phyloP scores from a whole-genome alignment of 805 yeast genomes.

The Candida succiphila region DNA sequence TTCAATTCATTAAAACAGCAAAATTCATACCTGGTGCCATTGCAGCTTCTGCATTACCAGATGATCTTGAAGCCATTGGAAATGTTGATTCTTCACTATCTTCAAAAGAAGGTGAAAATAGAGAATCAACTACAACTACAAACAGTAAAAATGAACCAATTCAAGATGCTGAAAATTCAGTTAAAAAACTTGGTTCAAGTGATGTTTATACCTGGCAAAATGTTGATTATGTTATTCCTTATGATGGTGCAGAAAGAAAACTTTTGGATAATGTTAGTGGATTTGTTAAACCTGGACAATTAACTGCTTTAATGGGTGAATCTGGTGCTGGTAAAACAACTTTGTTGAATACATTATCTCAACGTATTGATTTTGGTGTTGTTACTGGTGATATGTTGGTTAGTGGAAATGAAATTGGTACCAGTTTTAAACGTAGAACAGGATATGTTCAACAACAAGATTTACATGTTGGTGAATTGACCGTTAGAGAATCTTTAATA shows the following conservation, averaged over 20 bases:
- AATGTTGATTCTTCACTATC: constrained; percentile 15
- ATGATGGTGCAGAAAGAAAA: constrained; percentile 28
- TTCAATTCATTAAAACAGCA: constrained; percentile 16
- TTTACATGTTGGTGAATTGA: constrained; percentile 36
- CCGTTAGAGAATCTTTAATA: constrained; percentile 40
- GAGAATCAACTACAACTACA: constrained; percentile 3
- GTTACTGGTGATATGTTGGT: constrained; percentile 48
- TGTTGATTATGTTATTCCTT: constrained; percentile 46
- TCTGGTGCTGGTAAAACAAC: constrained; percentile 62
- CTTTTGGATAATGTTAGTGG: constrained; percentile 36
- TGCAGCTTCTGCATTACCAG: no score
- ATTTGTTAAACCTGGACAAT: constrained; percentile 39
- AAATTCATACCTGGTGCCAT: constrained; percentile 13
- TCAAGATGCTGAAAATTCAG: constrained; percentile 6
- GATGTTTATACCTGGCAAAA: constrained; percentile 57
- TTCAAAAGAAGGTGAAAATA: not conserved
- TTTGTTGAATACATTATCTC: constrained; percentile 40
- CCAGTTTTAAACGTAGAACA: constrained; percentile 41
- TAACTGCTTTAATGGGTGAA: constrained; percentile 56
- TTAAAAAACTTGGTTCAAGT: constrained; percentile 22
- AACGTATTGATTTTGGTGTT: constrained; percentile 40
- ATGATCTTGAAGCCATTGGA: constrained; percentile 19
- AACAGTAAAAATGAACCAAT: constrained; percentile 3
- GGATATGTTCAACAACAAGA: constrained; percentile 53
- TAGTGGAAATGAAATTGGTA: constrained; percentile 37